Base-by-base conservation (phyloP, 345 rosid genomes). In the Euphorbia lathyris region DNA sequence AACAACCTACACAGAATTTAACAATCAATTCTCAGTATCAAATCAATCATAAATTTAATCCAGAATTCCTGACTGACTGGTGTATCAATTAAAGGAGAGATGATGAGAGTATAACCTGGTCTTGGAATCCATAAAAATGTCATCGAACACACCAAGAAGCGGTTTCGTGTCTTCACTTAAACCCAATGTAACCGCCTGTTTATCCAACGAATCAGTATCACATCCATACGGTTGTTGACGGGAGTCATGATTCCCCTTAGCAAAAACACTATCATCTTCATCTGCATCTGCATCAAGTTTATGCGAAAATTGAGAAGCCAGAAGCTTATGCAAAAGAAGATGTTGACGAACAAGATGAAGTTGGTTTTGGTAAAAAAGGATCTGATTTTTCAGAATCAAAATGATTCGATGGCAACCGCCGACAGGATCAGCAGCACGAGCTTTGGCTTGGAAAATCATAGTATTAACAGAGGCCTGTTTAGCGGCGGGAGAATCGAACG, bases 351-450 rank as follows among this genome's bases (percentile, higher is more conserved):
- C 63, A 0, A 58, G 34, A 1, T 52, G 12, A 60, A 81, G 79
- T 66, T 85, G 72, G 0, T 12, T 53, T 16, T 32, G 48, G 25
- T 3, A 1, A 30, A 2, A 25, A 0, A n/a, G 60, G 5, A 79
- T 68, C 52, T 73, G 66, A 0, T 14, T 36, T 12, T 63, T 13
- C 56, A 80, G 61, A 32, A 72, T 69, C 9, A 5, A 5, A 8
- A 80, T 40, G 9, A 71, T 43, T 9, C 65, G 38, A 56, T 30
- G 38, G 53, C 83, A 68, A 7, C 91, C 91, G 4, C 80, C 79
- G 0, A 82, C 85, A 0, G 86, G 91, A 55, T 87, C 82, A 3
- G 4, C 5, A 3, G 80, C 83, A 14, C 87, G 81, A 23, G 60
- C 78, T 23, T 87, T 77, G n/a, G 86, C 79, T 34, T 87, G 76